phyloP scores from a whole-genome alignment of 2,329 filamentous ascomycete species.

The Exophiala spinifera region DNA sequence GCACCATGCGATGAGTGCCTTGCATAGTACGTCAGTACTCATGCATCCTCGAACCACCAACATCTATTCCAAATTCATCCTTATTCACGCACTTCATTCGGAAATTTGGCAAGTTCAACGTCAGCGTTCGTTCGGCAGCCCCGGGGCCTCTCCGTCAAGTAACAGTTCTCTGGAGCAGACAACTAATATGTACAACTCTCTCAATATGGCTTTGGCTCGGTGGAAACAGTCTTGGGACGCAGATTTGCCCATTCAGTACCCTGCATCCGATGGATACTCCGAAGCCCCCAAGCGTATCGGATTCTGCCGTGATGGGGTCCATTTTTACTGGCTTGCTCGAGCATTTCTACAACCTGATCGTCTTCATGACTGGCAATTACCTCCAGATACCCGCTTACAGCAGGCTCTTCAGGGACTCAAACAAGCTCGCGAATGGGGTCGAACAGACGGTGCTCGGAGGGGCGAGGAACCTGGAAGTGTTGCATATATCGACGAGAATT shows the following conservation, averaged over 20 bases:
- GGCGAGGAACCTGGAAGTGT: slow-evolving; percentile 68
- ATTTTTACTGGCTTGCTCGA: slow-evolving; percentile 70
- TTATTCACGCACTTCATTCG: slow-evolving; percentile 66
- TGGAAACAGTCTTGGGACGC: slow-evolving; percentile 71
- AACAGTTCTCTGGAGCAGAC: slow-evolving; percentile 48
- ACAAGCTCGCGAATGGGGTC: slow-evolving; percentile 59
- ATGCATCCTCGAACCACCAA: slow-evolving; percentile 67
- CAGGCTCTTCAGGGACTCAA: slow-evolving; percentile 61
- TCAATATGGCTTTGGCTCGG: slow-evolving; percentile 60
- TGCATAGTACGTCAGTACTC: slow-evolving; percentile 58
- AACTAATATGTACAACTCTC: slow-evolving; percentile 48
- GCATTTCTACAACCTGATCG: slow-evolving; percentile 61
- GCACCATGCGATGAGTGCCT: slow-evolving; percentile 57
- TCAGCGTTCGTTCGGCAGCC: slow-evolving; percentile 36
- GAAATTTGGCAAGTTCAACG: slow-evolving; percentile 57
- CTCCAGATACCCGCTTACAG: slow-evolving; percentile 58
- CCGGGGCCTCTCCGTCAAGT: slow-evolving; percentile 33
- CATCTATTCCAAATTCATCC: slow-evolving; percentile 68
- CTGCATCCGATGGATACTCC: slow-evolving; percentile 38
- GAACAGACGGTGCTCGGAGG: slow-evolving; percentile 60
- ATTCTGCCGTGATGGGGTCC: slow-evolving; percentile 68
- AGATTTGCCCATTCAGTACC: slow-evolving; percentile 67
- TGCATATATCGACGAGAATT: slow-evolving; percentile 65
- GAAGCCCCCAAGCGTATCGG: slow-evolving; percentile 56
- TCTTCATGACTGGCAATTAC: slow-evolving; percentile 52